Evolutionary conservation across 2,329 filamentous ascomycete genomes (phyloP), one percentile per base, ranked within the genome.

Genomic region (Venturiaceae sp.): DNA sequence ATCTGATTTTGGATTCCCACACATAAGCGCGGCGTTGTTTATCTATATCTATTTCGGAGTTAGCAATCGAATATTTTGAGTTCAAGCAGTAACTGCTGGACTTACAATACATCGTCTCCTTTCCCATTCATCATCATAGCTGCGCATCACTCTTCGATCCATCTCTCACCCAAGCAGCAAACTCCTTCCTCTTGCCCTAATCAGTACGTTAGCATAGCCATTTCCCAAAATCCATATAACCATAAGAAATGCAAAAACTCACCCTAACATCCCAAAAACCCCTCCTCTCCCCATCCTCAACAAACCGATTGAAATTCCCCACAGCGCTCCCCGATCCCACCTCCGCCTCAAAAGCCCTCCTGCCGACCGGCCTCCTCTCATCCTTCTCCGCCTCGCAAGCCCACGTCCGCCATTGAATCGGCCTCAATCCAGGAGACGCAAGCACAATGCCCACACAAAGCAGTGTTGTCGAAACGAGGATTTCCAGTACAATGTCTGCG

Each of bases 211-310:
- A 50, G 23, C 44, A n/a, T 30, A 3, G 21, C 3, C 21, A 23
- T n/a, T n/a, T n/a, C n/a, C n/a, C n/a, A n/a, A n/a, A n/a, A n/a
- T n/a, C n/a, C n/a, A n/a, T n/a, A n/a, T n/a, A n/a, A n/a, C n/a
- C n/a, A n/a, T n/a, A n/a, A n/a, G n/a, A n/a, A n/a, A n/a, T n/a
- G n/a, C 53, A 32, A 59, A 50, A 71, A 74, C 80, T 70, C 26
- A 84, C 87, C 71, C 90, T 85, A 62, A 97, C 89, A 74, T 99
- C 90, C 75, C 90, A 81, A 67, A 97, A 99, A 1, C 90, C 86
- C 52, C 85, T 83, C 64, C 94, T 78, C 60, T 88, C 86, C 74
- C 61, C 96, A 72, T 50, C 83, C 79, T 54, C 77, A 79, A 71
- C 92, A 97, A 5, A 59, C 34, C 52, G 14, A n/a, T 2, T 21